Evolutionary conservation across 2,329 filamentous ascomycete species (phyloP).

Genomic region (Lithohypha guttulata): DNA sequence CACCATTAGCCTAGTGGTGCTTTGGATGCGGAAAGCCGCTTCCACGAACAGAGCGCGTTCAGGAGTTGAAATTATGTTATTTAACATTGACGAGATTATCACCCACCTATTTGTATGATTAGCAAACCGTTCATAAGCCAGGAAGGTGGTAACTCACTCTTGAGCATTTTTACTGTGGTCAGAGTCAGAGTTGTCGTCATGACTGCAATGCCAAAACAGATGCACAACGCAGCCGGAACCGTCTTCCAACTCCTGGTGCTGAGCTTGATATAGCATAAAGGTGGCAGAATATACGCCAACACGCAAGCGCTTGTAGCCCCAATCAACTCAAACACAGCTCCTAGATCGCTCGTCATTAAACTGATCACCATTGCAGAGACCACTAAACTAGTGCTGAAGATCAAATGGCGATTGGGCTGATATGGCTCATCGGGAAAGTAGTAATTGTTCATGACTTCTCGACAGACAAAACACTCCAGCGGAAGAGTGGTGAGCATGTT

Average conservation of each 20-base stretch:
- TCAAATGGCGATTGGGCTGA: slow-evolving; percentile 70
- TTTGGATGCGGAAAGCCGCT: too few relatives aligned
- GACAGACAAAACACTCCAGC: slow-evolving; percentile 92
- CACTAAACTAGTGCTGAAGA: slow-evolving; percentile 78
- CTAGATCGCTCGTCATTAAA: slow-evolving; percentile 83
- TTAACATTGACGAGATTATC: too few relatives aligned
- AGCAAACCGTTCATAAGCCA: too few relatives aligned
- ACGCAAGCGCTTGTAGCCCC: slow-evolving; percentile 90
- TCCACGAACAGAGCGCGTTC: too few relatives aligned
- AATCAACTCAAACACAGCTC: slow-evolving; percentile 89
- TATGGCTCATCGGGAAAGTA: slow-evolving; percentile 63
- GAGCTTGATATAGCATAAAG: slow-evolving; percentile 88
- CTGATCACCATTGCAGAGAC: slow-evolving; percentile 64
- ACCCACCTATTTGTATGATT: too few relatives aligned
- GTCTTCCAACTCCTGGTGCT: slow-evolving; percentile 59
- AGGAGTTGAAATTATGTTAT: too few relatives aligned
- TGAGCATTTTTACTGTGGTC: slow-evolving; percentile 56
- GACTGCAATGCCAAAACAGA: slow-evolving; percentile 67
- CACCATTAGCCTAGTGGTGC: too few relatives aligned
- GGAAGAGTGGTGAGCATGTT: slow-evolving; percentile 98
- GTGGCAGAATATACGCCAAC: slow-evolving; percentile 88
- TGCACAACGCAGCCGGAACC: slow-evolving; percentile 58
- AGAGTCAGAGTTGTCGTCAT: slow-evolving; percentile 72
- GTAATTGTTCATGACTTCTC: slow-evolving; percentile 91
- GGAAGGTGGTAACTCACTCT: slow-evolving; percentile 16